phyloP scores from a whole-genome alignment of 2,329 filamentous ascomycete species.

The Tolypocladium ophioglossoides region DNA sequence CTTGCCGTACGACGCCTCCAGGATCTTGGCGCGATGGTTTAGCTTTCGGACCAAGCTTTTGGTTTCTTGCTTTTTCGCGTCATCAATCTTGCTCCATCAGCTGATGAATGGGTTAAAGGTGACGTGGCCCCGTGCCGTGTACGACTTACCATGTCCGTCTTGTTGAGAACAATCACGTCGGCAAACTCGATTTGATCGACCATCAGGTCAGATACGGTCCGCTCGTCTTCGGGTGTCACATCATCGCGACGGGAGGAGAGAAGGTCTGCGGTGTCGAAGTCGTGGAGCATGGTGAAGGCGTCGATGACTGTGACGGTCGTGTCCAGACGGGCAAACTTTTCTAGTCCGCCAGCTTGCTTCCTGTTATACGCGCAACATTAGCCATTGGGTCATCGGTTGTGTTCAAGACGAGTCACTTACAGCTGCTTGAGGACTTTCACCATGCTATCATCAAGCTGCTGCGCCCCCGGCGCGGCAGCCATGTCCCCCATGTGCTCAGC shows the following conservation, averaged over 20 bases:
- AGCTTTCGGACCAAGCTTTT: constrained; percentile 45
- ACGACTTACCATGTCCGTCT: constrained; percentile 48
- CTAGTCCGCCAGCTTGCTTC: constrained; percentile 49
- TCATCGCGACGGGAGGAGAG: constrained; percentile 53
- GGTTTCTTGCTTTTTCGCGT: constrained; percentile 33
- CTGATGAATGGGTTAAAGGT: neutral
- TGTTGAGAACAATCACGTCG: constrained; percentile 63
- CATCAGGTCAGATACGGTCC: constrained; percentile 65
- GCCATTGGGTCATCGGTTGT: neutral
- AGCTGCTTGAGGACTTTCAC: constrained; percentile 24
- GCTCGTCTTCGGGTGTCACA: constrained; percentile 55
- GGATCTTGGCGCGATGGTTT: constrained; percentile 55
- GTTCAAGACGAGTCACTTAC: constrained; percentile 10
- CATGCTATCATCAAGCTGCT: constrained; percentile 23
- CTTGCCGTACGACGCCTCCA: constrained; percentile 48
- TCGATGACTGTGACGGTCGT: constrained; percentile 66
- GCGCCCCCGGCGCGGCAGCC: constrained; percentile 16
- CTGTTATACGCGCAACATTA: constrained; percentile 9
- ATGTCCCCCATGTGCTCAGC: constrained; percentile 33
- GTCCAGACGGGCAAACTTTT: constrained; percentile 55
- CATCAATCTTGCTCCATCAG: constrained; percentile 19
- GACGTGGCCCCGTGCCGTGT: neutral
- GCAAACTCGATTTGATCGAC: constrained; percentile 72
- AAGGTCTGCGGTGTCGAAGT: constrained; percentile 61
- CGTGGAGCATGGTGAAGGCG: constrained; percentile 60